Evolutionary conservation across 371 early-diverging fungal species (phyloP), one percentile per base, ranked within the genome.

Genomic region (Circinella umbellata): DNA sequence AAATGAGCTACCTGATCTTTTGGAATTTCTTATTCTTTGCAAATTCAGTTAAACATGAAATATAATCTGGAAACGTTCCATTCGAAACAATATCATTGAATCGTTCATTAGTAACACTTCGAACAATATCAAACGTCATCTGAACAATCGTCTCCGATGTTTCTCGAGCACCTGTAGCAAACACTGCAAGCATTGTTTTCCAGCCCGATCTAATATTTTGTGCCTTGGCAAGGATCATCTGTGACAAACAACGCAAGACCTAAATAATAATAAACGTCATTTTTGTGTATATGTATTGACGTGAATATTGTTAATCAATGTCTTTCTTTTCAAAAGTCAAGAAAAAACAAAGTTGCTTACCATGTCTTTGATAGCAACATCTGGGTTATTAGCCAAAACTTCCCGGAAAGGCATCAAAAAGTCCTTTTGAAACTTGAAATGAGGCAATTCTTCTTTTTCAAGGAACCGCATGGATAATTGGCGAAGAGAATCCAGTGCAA

Each of bases 371-470:
- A 98, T 93, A 55, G 90, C 84, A 34, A 88, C 77, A 69, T 92
- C 91, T 0, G 87, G 81, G 63, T 92, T 92, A 69, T 91, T 90
- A 35, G 89, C 92, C 38, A 98, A 71, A 11, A 96, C 90, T 69
- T 92, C 86, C 18, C 92, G 93, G 82, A 96, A 98, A 35, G 98
- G 98, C 74, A 91, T 89, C 72, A 98, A 74, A 69, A 98, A 96
- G 77, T 96, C 96, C 73, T 95, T 95, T 81, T 98, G 97, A 83
- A 97, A 97, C 75, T 96, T 94, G 88, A 96, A 98, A 75, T 95
- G 93, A 15, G 94, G 90, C 62, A 98, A 75, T 80, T 98, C 98
- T 79, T 96, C 97, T 74, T 94, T 88, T 68, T 95, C 97, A 84
- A 98, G 84, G 69, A 98, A 98, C 79, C 95, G 94, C 90, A 95